A percentile compares a stretch with the other conserved stretches of the same genome.
Evolutionary conservation across 108 stramenopile genomes (phyloP).

Genomic region (Nitzschia sp.): DNA sequence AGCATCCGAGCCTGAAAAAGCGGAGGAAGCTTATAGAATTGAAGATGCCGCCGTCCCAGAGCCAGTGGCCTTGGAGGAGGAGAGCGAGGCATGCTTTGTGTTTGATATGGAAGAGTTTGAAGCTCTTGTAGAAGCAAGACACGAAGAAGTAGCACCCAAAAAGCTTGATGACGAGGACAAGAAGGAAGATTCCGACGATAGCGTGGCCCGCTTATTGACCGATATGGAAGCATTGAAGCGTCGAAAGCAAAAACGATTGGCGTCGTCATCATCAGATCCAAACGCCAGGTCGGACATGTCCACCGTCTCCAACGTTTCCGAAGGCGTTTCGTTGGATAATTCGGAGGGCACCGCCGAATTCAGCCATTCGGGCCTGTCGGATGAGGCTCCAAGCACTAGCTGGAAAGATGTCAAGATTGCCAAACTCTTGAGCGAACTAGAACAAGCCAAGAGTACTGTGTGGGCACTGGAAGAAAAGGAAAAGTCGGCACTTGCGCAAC

Average conservation of each 20-base stretch:
- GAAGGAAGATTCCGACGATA: too few species aligned
- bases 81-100: neutral
- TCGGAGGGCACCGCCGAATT: neutral
- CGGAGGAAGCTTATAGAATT: neutral
- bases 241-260: neutral
- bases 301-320: constrained; percentile 10
- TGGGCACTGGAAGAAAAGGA: constrained; percentile 22
- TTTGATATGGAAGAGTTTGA: too few species aligned
- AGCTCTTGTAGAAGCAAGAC: neutral
- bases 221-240: constrained; percentile 4
- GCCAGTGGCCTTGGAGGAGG: neutral
- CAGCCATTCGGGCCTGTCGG: constrained; percentile 10
- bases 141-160: neutral
- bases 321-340: neutral
- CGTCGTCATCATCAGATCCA: too few species aligned
- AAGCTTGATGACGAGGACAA: too few species aligned
- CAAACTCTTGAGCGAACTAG: constrained; percentile 10
- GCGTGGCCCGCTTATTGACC: neutral
- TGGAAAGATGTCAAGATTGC: constrained; percentile 26
- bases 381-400: constrained; percentile 1
- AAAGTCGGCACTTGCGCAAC: neutral
- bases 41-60: neutral
- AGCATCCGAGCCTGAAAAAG: neutral
- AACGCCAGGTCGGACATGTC: constrained; percentile 3
- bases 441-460: constrained; percentile 14